Evolutionary conservation across 2,329 filamentous ascomycete genomes (phyloP), one percentile per base, ranked within the genome.

Genomic region (Pestalotiopsis sp.): DNA sequence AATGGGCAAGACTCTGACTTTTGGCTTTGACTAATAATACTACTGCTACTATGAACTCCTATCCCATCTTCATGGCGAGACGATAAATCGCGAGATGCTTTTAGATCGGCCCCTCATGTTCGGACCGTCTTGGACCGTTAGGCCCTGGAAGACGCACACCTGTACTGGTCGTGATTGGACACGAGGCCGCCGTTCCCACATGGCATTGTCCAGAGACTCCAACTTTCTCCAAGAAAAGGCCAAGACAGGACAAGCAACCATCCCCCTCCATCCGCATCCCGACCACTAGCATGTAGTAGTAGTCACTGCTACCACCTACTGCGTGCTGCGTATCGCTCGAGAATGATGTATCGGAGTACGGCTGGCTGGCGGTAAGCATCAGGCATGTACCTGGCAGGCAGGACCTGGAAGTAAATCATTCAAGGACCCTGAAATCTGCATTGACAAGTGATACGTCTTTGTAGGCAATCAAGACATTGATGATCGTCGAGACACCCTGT

Each of bases 61-160:
- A 23, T 20, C 25, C 38, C 27, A 62, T 13, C 4, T 17, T 36
- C 36, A 17, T n/a, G 27, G 20, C 56, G 56, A 25, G n/a, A n/a
- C 27, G 17, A 9, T 39, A 36, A 13, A 39, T 20, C 59, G 59
- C 31, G 12, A 36, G 59, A 62, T 36, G n/a, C 12, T 14, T 14
- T 17, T 14, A 14, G 14, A 39, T 20, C 11, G 31, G 31, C n/a
- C 59, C 59, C 27, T 39, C 59, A 36, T 36, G 59, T 62, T 62
- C 59, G 59, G 59, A 62, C 59, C 59, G 59, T 62, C 59, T 36
- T 62, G 31, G 59, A 36, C 59, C 59, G 59, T 36, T 62, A 39
- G 59, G 27, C 59, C 17, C 25, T 39, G 7, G 59, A 62, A 12
- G 5, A 39, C 13, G 14, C 59, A 12, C 59, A 39, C 59, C 59